Base-by-base conservation (phyloP, 1,284 basidiomycete genomes). In the Pisolithus thermaeus region DNA sequence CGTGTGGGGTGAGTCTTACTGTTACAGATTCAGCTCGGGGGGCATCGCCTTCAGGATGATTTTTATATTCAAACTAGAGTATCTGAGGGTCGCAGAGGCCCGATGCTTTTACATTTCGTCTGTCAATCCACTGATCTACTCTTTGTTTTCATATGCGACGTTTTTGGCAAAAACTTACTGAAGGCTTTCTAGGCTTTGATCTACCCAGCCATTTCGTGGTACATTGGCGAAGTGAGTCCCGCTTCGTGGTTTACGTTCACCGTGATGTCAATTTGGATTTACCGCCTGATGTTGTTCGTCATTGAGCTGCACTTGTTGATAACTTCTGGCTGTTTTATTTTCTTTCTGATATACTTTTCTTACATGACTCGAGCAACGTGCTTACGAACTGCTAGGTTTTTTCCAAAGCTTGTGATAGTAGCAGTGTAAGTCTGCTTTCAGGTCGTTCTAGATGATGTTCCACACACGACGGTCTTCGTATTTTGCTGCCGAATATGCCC, bases 381-480 rank as follows among this genome's bases (percentile, higher is more conserved):
- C 66, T 71, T 55, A 65, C 62, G 65, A 14, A 46, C 47, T 38
- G 0, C 7, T 30, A 27, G 42, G 22, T 28, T 6, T 14, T 14
- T 5, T 12, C 14, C 4, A 5, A 12, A 35, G 4, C 32, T 16
- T n/a, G 14, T 7, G 12, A 30, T 16, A n/a, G 6, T 28, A 43
- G 5, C 22, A 43, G 42, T 30, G 42, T 27, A 27, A 28, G 18
- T 22, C 18, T 18, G 3, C 27, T 30, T 18, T 16, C n/a, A 7
- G 2, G 1, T n/a, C 23, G 7, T 27, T 7, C 28, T 47, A 2
- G 27, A 76, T 79, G 78, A 80, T 82, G 79, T 61, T 70, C 60
- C 70, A 83, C 81, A 43, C 85, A 90, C 87, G 87, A 90, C 87
- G 87, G 87, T 90, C 87, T 89, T 84, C 87, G 87, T 89, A 90